phyloP scores from a whole-genome alignment of 129 eudicot species.

The Kitagawia praeruptora region DNA sequence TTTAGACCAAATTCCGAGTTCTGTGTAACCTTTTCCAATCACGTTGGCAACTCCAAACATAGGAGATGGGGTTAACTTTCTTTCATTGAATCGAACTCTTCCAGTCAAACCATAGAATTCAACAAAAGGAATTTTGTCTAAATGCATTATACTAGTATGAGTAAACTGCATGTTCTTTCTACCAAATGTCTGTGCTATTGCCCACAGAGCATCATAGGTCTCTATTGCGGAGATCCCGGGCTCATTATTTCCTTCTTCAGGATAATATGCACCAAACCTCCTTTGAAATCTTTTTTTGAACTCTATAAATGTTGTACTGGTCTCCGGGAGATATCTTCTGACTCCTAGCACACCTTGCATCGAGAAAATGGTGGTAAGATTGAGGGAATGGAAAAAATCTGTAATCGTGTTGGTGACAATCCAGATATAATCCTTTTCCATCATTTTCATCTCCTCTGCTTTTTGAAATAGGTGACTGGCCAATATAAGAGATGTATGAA shows the following conservation, averaged over 20 bases:
- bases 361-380: background rate
- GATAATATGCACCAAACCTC: background rate
- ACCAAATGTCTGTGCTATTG: slow-evolving; percentile 20
- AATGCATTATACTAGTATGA: too few relatives aligned
- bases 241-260: slow-evolving; percentile 30
- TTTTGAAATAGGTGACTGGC: slow-evolving; percentile 21
- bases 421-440: slow-evolving; percentile 29
- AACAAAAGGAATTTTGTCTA: too few relatives aligned
- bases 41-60: slow-evolving; percentile 33
- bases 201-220: slow-evolving; percentile 35
- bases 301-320: background rate
- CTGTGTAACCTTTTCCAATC: slow-evolving; percentile 42
- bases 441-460: slow-evolving; percentile 24
- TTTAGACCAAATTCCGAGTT: slow-evolving; percentile 39
- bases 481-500: slow-evolving; percentile 13
- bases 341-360: slow-evolving; percentile 40
- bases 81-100: too few relatives aligned
- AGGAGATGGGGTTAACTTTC: background rate
- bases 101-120: too few relatives aligned
- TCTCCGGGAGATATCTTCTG: slow-evolving; percentile 6
- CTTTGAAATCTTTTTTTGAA: background rate
- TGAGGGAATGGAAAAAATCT: slow-evolving; percentile 9
- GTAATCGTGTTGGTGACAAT: slow-evolving; percentile 17
- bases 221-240: slow-evolving; percentile 38
- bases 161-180: background rate